Evolutionary conservation across 2,329 filamentous ascomycete species (phyloP).

Genomic region (Zymoseptoria crescenta): DNA sequence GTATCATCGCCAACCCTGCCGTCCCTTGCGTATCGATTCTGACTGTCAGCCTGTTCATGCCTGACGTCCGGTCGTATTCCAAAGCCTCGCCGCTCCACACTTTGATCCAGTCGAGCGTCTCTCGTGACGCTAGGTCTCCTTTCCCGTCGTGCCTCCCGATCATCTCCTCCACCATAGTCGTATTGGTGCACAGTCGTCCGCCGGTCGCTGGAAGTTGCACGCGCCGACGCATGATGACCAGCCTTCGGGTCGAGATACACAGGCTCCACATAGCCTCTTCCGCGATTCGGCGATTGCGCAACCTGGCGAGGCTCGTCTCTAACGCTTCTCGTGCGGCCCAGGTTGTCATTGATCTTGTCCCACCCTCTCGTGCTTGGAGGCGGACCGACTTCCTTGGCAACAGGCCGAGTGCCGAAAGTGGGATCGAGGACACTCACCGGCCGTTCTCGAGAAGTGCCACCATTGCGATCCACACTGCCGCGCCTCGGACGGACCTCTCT

Average conservation of each 20-base stretch:
- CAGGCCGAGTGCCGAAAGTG: conserved; percentile 22
- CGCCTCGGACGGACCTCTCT: conserved; percentile 32
- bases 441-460: conserved; percentile 32
- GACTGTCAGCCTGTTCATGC: conserved; percentile 9
- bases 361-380: conserved; percentile 64
- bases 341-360: conserved; percentile 54
- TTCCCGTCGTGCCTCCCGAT: conserved; percentile 33
- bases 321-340: conserved; percentile 39
- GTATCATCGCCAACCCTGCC: conserved; percentile 33
- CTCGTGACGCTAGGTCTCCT: conserved; percentile 30
- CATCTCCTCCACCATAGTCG: conserved; percentile 38
- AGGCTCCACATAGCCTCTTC: conserved; percentile 16
- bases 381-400: conserved; percentile 39
- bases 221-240: conserved; percentile 31
- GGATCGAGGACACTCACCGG: conserved; percentile 39
- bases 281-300: conserved; percentile 23
- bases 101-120: conserved; percentile 33
- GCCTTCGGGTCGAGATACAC: conserved; percentile 26
- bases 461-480: conserved; percentile 37
- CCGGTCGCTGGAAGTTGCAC: conserved; percentile 34
- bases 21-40: conserved; percentile 24
- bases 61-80: conserved; percentile 31
- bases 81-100: conserved; percentile 41
- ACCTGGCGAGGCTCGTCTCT: conserved; percentile 30
- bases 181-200: conserved; percentile 42